These are phyloP conservation scores for Podaxis sp. DNA, from an alignment of 768 basidiomycete species.

Conservation along the genomic window DNA sequence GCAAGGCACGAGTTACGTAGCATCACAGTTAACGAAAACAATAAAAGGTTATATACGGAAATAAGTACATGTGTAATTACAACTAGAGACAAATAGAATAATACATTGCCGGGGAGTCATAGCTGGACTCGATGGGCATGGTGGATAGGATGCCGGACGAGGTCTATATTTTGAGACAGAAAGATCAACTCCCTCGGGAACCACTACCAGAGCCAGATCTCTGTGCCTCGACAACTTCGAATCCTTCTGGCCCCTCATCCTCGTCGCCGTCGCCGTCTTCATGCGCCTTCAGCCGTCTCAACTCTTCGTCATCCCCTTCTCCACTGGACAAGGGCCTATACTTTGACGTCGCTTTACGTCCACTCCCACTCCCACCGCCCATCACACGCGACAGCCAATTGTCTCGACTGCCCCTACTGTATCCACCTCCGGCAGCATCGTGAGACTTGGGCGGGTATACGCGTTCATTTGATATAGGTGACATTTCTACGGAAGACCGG, in stretches of 20 bases:
- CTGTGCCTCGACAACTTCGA: constrained; percentile 3
- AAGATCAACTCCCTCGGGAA: background rate
- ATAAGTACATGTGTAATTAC: background rate
- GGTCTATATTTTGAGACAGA: background rate
- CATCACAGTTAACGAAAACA: background rate
- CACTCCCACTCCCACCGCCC: background rate
- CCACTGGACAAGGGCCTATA: constrained; percentile 1
- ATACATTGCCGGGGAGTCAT: background rate
- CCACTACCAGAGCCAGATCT: background rate
- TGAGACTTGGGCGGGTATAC: constrained; percentile 4
- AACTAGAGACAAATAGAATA: background rate
- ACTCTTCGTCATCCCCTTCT: constrained; percentile 9
- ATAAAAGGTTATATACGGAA: background rate
- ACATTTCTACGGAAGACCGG: constrained; percentile 9
- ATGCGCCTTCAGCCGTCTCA: background rate
- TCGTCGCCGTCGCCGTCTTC: background rate
- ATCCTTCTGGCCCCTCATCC: constrained; percentile 4
- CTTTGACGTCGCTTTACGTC: background rate
- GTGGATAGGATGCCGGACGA: background rate
- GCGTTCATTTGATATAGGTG: constrained; percentile 1
- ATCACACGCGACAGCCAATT: constrained; percentile 4
- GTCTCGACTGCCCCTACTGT: background rate
- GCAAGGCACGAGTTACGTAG: background rate
- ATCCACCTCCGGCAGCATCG: too few species aligned
- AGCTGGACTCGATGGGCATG: background rate